Percentiles rank a stretch among this genome's conserved stretches.
These are phyloP conservation scores for Talaromyces wortmannii DNA, from an alignment of 495 filamentous ascomycete genomes.

Conservation along the genomic window DNA sequence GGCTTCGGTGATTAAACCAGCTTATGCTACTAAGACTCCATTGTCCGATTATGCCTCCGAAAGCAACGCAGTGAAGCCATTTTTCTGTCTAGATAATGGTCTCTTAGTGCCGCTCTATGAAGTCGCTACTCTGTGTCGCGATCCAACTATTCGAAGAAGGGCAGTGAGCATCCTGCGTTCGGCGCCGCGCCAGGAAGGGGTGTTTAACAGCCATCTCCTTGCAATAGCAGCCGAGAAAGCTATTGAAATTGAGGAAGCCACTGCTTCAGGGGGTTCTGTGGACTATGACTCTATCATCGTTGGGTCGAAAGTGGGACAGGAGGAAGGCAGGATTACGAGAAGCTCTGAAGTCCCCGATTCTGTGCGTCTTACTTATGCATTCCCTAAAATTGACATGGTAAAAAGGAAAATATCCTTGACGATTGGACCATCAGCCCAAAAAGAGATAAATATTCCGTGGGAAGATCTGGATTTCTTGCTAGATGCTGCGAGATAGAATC, in stretches of 20 bases:
- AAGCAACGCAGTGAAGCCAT: slow-evolving; percentile 2
- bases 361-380: slow-evolving; percentile 7
- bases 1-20: slow-evolving; percentile 7
- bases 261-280: not conserved
- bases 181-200: slow-evolving; percentile 51
- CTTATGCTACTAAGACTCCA: not conserved
- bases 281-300: not conserved
- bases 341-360: slow-evolving; percentile 8
- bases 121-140: slow-evolving; percentile 52
- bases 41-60: not conserved
- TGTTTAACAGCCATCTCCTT: slow-evolving; percentile 54
- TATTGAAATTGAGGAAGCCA: slow-evolving; percentile 48
- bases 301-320: not conserved
- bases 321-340: not conserved
- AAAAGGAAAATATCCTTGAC: slow-evolving; percentile 7
- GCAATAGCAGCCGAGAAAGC: slow-evolving; percentile 48
- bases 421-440: slow-evolving; percentile 1
- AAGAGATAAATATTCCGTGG: slow-evolving; percentile 6
- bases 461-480: slow-evolving; percentile 8
- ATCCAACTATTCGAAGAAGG: slow-evolving; percentile 42
- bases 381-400: slow-evolving; percentile 7
- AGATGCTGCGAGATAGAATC: not conserved
- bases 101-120: slow-evolving; percentile 50
- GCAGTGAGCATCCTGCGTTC: slow-evolving; percentile 48
- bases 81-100: slow-evolving; percentile 27